These are phyloP conservation scores for Xylona heveae DNA, from an alignment of 495 filamentous ascomycete genomes.

Conservation along the genomic window DNA sequence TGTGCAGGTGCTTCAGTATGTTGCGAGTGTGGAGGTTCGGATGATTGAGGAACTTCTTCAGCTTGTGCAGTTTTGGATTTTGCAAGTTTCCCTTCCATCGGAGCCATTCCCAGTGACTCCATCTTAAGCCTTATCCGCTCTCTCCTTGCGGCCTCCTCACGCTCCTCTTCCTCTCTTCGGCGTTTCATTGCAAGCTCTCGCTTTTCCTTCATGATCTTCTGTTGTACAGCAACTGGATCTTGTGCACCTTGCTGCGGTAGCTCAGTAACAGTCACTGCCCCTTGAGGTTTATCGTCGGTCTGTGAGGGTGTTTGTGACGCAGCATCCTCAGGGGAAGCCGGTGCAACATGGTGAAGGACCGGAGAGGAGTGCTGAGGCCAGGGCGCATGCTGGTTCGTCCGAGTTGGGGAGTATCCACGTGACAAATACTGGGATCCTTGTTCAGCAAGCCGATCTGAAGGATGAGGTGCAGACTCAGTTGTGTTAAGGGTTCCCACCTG, in stretches of 20 bases:
- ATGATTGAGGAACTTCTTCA: conserved; percentile 5
- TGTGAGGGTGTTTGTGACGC: too few species aligned
- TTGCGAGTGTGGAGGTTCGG: not conserved
- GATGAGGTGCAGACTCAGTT: conserved; percentile 11
- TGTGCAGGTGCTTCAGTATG: not conserved
- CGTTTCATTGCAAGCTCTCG: conserved; percentile 58
- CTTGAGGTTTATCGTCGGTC: too few species aligned
- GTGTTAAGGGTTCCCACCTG: conserved; percentile 20
- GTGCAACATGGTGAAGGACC: too few species aligned
- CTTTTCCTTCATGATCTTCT: conserved; percentile 69
- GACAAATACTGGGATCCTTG: too few species aligned
- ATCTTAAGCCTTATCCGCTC: conserved; percentile 74
- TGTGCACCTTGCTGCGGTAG: conserved; percentile 7
- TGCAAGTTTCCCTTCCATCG: conserved; percentile 21
- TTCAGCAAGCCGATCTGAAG: not conserved
- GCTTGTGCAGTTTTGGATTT: conserved; percentile 9
- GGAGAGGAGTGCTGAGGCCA: too few species aligned
- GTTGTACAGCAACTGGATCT: conserved; percentile 38
- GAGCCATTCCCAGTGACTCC: conserved; percentile 48
- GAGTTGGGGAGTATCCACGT: conserved; percentile 13
- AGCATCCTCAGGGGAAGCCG: conserved; percentile 29
- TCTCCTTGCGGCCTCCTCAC: conserved; percentile 53
- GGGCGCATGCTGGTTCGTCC: conserved; percentile 11
- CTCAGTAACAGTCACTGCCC: too few species aligned
- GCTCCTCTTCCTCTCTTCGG: conserved; percentile 57